Evolutionary conservation across 148 eudicot genomes (phyloP).

Genomic region (Euryodendron excelsum): DNA sequence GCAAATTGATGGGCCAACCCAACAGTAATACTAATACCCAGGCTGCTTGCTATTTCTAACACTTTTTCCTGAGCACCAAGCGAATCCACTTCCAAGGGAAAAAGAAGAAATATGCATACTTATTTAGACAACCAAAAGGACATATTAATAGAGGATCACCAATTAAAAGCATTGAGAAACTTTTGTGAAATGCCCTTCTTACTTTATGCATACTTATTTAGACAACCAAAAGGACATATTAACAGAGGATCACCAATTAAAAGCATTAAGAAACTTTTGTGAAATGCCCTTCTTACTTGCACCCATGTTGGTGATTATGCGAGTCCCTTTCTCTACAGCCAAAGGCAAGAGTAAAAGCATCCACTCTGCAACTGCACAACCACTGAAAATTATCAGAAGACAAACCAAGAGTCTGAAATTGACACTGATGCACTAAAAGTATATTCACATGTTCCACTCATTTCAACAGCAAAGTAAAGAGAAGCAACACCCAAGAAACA

Average conservation of each 20-base stretch:
- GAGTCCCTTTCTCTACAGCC: constrained; percentile 77
- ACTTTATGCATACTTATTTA: constrained; percentile 10
- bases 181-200: constrained; percentile 1
- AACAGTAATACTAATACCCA: constrained; percentile 60
- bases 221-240: constrained; percentile 6
- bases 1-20: constrained; percentile 65
- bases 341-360: constrained; percentile 89
- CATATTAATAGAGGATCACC: constrained; percentile 11
- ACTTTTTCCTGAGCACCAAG: constrained; percentile 79
- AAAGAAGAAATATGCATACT: constrained; percentile 15
- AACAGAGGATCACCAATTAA: constrained; percentile 12
- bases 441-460: not conserved
- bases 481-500: not conserved
- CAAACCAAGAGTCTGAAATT: not conserved
- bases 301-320: constrained; percentile 98
- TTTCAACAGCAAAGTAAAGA: not conserved
- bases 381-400: constrained; percentile 12
- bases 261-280: not conserved
- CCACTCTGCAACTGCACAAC: constrained; percentile 83
- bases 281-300: constrained; percentile 59
- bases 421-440: not conserved
- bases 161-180: not conserved
- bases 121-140: constrained; percentile 3
- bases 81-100: constrained; percentile 49
- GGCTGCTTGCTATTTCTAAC: constrained; percentile 56